Evolutionary conservation across 2,329 filamentous ascomycete species (phyloP).

Genomic region (Phialocephala subalpina): DNA sequence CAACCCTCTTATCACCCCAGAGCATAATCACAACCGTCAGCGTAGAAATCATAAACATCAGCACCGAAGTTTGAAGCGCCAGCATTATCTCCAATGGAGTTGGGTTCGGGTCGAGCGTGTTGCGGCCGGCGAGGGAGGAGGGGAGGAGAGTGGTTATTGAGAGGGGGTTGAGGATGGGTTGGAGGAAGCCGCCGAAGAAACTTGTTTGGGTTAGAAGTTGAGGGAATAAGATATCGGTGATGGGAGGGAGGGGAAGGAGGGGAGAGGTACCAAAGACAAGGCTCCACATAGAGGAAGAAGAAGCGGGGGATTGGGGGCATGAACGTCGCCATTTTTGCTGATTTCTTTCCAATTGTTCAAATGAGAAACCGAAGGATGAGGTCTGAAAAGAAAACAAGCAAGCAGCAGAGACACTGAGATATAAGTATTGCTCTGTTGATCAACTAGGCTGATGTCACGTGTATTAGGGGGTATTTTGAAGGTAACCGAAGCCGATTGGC

Average conservation of each 20-base stretch:
- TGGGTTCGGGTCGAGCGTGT: neutral
- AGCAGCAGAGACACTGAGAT: too few species aligned
- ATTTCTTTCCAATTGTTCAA: neutral
- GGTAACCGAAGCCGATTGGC: neutral
- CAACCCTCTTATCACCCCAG: neutral
- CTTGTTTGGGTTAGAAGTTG: neutral
- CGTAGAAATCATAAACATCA: conserved; percentile 13
- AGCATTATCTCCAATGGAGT: conserved; percentile 11
- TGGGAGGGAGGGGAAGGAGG: too few species aligned
- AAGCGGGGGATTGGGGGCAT: conserved; percentile 16
- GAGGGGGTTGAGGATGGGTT: conserved; percentile 1
- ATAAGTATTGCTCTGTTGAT: too few species aligned
- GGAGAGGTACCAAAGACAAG: conserved; percentile 10
- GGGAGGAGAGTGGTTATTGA: conserved; percentile 12
- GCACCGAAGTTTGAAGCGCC: neutral
- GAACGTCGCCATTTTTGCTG: conserved; percentile 4
- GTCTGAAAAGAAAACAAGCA: too few species aligned
- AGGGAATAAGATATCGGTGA: too few species aligned
- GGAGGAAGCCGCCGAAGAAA: conserved; percentile 13
- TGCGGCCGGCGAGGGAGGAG: neutral
- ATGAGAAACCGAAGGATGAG: too few species aligned
- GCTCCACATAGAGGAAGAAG: conserved; percentile 15
- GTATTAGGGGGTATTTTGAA: neutral
- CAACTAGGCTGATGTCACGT: neutral
- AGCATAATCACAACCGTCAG: conserved; percentile 3